Percentiles rank a stretch among this genome's conserved stretches.
Evolutionary conservation across 2,329 filamentous ascomycete genomes (phyloP).

Genomic region (Macrophomina pseudophaseolina): DNA sequence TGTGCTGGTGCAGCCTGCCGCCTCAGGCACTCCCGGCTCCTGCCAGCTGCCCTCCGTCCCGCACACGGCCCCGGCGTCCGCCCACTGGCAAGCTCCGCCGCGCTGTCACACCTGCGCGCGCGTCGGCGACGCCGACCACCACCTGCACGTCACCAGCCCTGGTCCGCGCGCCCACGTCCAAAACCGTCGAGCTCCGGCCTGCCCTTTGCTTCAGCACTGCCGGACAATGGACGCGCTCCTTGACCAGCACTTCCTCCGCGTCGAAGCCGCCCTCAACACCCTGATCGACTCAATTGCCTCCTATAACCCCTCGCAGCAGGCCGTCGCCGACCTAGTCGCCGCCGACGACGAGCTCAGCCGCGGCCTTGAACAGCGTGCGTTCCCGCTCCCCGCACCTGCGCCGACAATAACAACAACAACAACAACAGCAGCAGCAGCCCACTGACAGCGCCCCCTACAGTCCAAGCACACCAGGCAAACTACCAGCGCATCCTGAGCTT

Average conservation of each 20-base stretch:
- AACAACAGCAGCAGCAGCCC: not conserved
- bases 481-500: slow-evolving; percentile 70
- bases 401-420: no score
- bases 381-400: not conserved
- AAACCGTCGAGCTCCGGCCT: not conserved
- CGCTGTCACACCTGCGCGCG: not conserved
- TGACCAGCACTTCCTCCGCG: slow-evolving; percentile 50
- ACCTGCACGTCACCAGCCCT: not conserved
- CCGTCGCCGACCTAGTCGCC: slow-evolving; percentile 70
- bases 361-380: slow-evolving; percentile 68
- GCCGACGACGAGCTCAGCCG: slow-evolving; percentile 72
- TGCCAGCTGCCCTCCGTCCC: not conserved
- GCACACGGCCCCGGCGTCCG: not conserved
- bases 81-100: not conserved
- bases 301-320: slow-evolving; percentile 74
- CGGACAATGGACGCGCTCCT: slow-evolving; percentile 49
- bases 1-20: not conserved
- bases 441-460: slow-evolving; percentile 47
- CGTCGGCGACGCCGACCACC: slow-evolving; percentile 14
- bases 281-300: slow-evolving; percentile 81
- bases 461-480: slow-evolving; percentile 77
- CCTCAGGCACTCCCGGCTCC: not conserved
- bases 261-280: slow-evolving; percentile 61
- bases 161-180: not conserved
- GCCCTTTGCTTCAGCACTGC: slow-evolving; percentile 5